Percentiles rank a stretch among this genome's conserved stretches.
These are phyloP conservation scores for Schoenoplectus tabernaemontani DNA, from an alignment of 202 grass and related monocot species.

Conservation along the genomic window DNA sequence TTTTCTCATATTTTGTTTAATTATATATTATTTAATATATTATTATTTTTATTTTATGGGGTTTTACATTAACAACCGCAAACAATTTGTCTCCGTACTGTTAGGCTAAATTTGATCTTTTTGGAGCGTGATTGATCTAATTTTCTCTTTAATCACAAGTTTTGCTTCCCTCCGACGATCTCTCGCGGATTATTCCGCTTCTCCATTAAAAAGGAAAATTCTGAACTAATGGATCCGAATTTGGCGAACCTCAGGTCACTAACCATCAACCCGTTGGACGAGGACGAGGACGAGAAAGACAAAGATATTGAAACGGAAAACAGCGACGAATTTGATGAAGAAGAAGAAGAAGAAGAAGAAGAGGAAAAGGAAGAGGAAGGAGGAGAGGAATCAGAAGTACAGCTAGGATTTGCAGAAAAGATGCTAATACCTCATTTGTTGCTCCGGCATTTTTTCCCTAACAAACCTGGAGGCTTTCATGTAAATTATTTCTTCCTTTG, in stretches of 20 bases:
- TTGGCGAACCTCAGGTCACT: conserved; percentile 5
- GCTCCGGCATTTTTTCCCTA: conserved; percentile 64
- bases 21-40: no score
- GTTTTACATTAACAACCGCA: no score
- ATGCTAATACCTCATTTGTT: conserved; percentile 33
- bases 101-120: no score
- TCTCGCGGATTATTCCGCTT: neutral
- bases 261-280: conserved; percentile 12
- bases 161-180: no score
- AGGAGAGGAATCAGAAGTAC: conserved; percentile 35
- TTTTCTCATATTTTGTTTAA: no score
- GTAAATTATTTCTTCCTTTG: conserved; percentile 1
- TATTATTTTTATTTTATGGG: no score
- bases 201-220: neutral
- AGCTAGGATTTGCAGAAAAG: conserved; percentile 48
- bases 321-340: conserved; percentile 14
- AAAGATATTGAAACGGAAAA: neutral
- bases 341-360: no score
- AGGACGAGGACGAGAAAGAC: neutral
- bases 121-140: no score
- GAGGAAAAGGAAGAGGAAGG: conserved; percentile 41
- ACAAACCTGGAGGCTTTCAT: conserved; percentile 64
- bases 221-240: neutral
- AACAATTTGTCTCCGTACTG: no score
- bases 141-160: no score